Conservation (phyloP, 495 filamentous ascomycete species). For the Hypoxylon rickii region DNA sequence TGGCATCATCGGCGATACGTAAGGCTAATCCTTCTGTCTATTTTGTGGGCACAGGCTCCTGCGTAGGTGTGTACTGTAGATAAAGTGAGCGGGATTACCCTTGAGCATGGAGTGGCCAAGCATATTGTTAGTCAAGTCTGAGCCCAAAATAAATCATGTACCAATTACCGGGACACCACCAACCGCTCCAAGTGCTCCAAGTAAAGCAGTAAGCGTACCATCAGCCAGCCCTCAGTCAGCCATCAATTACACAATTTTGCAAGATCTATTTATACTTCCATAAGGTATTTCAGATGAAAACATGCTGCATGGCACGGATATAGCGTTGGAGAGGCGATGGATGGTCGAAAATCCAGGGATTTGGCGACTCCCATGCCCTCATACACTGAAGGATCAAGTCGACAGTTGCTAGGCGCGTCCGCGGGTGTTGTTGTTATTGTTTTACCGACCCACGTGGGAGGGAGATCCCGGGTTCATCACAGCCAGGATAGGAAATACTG, state of each 20-base stretch:
- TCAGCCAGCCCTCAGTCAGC: too few species aligned
- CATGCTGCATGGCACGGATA: not conserved
- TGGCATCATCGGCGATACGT: too few species aligned
- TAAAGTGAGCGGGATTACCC: not conserved
- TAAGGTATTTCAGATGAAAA: not conserved
- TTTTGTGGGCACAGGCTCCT: too few species aligned
- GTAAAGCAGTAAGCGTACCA: slow-evolving; percentile 16
- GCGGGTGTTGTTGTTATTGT: slow-evolving; percentile 1
- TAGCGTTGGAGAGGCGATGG: too few species aligned
- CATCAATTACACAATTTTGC: not conserved
- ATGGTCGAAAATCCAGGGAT: not conserved
- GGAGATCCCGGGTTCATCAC: not conserved
- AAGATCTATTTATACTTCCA: slow-evolving; percentile 15
- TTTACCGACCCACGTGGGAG: slow-evolving; percentile 1
- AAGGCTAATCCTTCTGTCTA: too few species aligned
- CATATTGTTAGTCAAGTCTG: too few species aligned
- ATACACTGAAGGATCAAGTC: slow-evolving; percentile 1
- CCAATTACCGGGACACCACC: not conserved
- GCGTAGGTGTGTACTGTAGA: too few species aligned
- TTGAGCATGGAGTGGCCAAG: too few species aligned
- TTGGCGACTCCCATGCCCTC: not conserved
- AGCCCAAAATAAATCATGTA: too few species aligned
- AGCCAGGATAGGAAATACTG: not conserved
- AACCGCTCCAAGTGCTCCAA: not conserved
- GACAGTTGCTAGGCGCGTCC: too few species aligned